Conservation (phyloP, 495 filamentous ascomycete genomes). For the Penicillium parvum region DNA sequence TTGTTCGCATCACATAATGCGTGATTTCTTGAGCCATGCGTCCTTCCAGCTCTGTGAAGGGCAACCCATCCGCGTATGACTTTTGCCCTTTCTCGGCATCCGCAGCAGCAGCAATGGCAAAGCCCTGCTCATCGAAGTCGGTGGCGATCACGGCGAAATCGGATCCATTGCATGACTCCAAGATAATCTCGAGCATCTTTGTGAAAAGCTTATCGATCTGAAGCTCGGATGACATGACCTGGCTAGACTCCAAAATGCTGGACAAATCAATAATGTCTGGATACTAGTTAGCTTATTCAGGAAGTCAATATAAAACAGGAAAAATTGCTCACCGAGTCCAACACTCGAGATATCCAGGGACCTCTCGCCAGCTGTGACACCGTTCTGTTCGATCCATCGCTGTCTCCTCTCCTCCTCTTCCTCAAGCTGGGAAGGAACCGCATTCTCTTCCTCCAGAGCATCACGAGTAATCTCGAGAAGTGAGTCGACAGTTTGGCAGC, state of each 20-base stretch:
- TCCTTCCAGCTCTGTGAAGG: slow-evolving; percentile 57
- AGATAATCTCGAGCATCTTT: slow-evolving; percentile 87
- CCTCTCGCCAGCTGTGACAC: slow-evolving; percentile 28
- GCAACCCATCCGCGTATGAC: slow-evolving; percentile 55
- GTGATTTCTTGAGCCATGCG: slow-evolving; percentile 75
- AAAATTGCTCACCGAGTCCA: slow-evolving; percentile 31
- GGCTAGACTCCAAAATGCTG: slow-evolving; percentile 81
- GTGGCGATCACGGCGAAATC: slow-evolving; percentile 75
- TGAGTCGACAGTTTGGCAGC: slow-evolving; percentile 65
- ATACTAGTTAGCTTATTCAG: slow-evolving; percentile 11
- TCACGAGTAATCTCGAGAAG: slow-evolving; percentile 50
- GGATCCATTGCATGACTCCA: slow-evolving; percentile 79
- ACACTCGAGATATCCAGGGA: slow-evolving; percentile 44
- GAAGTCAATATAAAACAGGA: neutral
- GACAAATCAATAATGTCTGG: slow-evolving; percentile 80
- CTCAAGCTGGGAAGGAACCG: slow-evolving; percentile 38
- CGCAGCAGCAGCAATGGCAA: slow-evolving; percentile 74
- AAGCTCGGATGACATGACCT: slow-evolving; percentile 85
- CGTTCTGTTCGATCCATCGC: slow-evolving; percentile 71
- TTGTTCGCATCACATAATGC: slow-evolving; percentile 77
- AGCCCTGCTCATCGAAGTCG: slow-evolving; percentile 63
- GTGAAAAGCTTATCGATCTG: slow-evolving; percentile 77
- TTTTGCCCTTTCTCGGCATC: slow-evolving; percentile 59
- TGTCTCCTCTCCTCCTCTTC: slow-evolving; percentile 59
- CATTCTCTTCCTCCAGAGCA: slow-evolving; percentile 47